A percentile compares a stretch with the other conserved stretches of the same genome.
These are phyloP conservation scores for Podila verticillata DNA, from an alignment of 192 early-diverging fungal genomes.

Conservation along the genomic window DNA sequence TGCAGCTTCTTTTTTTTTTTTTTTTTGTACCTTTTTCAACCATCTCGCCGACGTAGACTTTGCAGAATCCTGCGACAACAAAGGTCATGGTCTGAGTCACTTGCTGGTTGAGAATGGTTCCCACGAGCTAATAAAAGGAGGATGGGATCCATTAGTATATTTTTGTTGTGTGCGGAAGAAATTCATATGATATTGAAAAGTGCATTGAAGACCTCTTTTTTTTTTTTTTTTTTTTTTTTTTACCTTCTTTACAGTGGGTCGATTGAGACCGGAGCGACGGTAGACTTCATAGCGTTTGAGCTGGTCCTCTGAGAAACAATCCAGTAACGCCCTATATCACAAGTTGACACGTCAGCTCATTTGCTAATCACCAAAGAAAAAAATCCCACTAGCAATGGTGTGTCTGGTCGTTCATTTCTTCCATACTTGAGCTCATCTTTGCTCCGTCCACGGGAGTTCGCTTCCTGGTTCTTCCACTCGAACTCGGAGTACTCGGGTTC, in stretches of 20 bases:
- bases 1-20: no score
- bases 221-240: neutral
- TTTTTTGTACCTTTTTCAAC: slow-evolving; percentile 71
- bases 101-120: slow-evolving; percentile 76
- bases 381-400: neutral
- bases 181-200: neutral
- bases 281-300: slow-evolving; percentile 84
- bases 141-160: neutral
- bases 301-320: slow-evolving; percentile 78
- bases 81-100: slow-evolving; percentile 76
- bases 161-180: neutral
- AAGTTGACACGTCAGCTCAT: neutral
- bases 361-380: neutral
- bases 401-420: no score
- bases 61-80: slow-evolving; percentile 89
- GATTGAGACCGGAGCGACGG: slow-evolving; percentile 79
- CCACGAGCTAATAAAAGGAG: slow-evolving; percentile 57
- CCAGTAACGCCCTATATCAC: slow-evolving; percentile 63
- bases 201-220: neutral
- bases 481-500: slow-evolving; percentile 61
- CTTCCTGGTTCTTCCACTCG: slow-evolving; percentile 57
- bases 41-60: slow-evolving; percentile 93
- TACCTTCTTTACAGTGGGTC: slow-evolving; percentile 81
- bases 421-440: slow-evolving; percentile 69
- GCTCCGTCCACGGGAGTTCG: slow-evolving; percentile 52